phyloP scores from a whole-genome alignment of 2,329 filamentous ascomycete genomes.

The Diaporthe sp. region DNA sequence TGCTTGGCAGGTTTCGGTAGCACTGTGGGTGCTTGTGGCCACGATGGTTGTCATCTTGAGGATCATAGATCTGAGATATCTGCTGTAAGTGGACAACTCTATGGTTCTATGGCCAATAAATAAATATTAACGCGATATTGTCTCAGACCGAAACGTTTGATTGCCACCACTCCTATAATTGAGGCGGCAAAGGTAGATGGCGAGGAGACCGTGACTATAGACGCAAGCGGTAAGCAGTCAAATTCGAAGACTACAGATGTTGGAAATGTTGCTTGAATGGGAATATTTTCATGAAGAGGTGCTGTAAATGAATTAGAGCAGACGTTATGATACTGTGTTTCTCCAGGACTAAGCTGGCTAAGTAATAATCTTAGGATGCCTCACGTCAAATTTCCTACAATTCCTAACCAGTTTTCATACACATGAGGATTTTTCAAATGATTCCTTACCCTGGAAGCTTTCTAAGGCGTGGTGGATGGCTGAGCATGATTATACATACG shows the following conservation, averaged over 20 bases:
- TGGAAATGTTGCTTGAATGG: not conserved
- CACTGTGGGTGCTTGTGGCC: slow-evolving; percentile 60
- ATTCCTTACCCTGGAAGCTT: no score
- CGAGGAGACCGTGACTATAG: slow-evolving; percentile 9
- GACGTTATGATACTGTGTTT: not conserved
- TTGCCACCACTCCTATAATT: slow-evolving; percentile 10
- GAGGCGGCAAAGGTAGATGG: slow-evolving; percentile 34
- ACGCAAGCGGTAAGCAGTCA: not conserved
- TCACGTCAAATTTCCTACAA: not conserved
- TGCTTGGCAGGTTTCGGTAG: slow-evolving; percentile 63
- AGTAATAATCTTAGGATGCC: not conserved
- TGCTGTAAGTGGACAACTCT: slow-evolving; percentile 45
- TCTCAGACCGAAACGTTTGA: slow-evolving; percentile 37
- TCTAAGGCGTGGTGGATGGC: not conserved
- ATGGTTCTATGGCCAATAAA: no score
- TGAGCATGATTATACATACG: not conserved
- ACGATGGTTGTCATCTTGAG: slow-evolving; percentile 59
- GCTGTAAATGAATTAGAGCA: no score
- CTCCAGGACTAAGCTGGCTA: not conserved
- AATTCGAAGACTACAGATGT: slow-evolving; percentile 26
- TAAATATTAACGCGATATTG: not conserved
- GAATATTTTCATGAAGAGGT: no score
- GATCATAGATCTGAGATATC: slow-evolving; percentile 58
- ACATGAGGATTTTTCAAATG: not conserved
- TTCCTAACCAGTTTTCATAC: no score